Evolutionary conservation across 768 basidiomycete genomes (phyloP), one percentile per base, ranked within the genome.

Genomic region (Mycena vulgaris): DNA sequence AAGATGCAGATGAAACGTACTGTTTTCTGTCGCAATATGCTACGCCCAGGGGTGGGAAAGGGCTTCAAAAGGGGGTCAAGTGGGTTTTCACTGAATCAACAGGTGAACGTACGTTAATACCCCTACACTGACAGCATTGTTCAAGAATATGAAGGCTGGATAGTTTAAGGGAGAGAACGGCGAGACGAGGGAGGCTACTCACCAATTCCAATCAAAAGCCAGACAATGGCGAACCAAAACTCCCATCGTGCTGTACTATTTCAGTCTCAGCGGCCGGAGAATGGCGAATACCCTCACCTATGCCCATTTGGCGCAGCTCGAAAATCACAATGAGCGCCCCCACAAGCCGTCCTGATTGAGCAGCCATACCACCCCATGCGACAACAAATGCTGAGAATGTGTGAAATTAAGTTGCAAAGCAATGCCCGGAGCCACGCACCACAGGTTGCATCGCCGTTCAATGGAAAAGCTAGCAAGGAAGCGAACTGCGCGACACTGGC

Each of bases 341-440:
- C n/a, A 84, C 73, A 21, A 86, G 77, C 13, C 82, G 79, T 1
- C 78, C 82, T 25, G 79, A 77, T 65, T 83, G 78, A 5, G 79
- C 75, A 3, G 85, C 77, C 76, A 86, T 81, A 27, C 81, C 82
- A n/a, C 83, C 80, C 86, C 83, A 86, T 4, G 85, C 84, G 30
- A 86, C 78, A 2, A 84, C 77, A 67, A 86, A 86, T 9, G 84
- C 86, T 87, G 23, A 6, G 49, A 17, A 48, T 23, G 8, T 7
- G 8, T 33, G 51, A 63, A 27, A 17, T 23, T 42, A 35, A 39
- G 6, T 8, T n/a, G n/a, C 19, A 27, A 13, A 25, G 13, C 47
- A 13, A 25, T 48, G 23, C 13, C 5, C 25, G 13, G 1, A 11
- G 27, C 16, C 23, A 52, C 73, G 28, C 16, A 74, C 76, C 74